Base-by-base conservation (phyloP, 495 filamentous ascomycete genomes). In the Talaromyces nanjingensis region DNA sequence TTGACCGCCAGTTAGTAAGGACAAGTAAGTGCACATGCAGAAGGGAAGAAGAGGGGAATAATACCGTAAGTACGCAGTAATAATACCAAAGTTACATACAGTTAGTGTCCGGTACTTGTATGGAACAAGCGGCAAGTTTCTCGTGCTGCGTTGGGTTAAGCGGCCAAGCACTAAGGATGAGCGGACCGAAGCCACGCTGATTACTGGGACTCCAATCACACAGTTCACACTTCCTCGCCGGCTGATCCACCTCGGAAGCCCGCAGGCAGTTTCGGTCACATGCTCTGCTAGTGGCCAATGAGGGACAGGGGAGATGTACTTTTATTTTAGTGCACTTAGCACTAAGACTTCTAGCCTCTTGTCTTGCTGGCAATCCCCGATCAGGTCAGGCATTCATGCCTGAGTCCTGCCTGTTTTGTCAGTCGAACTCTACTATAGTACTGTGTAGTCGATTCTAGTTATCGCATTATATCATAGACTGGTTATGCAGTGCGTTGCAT, bases 141-240 rank as follows among this genome's bases (percentile, higher is more conserved):
- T 20, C 49, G 11, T 25, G 27, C 55, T 18, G 25, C 8, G 16
- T 27, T 33, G 16, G 34, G 33, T 37, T 24, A 60, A 24, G 29
- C 6, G 29, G 29, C 31, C 20, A 33, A 22, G 22, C n/a, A 62
- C 56, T 59, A 59, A 37, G 27, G 39, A 34, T 62, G 60, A 37
- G 60, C 60, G 60, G 60, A 62, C 60, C 60, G 60, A 52, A 62
- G 60, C 60, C 60, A 62, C 60, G 60, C 60, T 54, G 60, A 53
- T 62, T 62, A 25, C 47, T 62, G 60, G 60, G 60, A 62, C 60
- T 62, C 60, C 60, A 62, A 62, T 62, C 60, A 53, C n/a, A n/a
- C n/a, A n/a, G n/a, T n/a, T n/a, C n/a, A n/a, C 8, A 6, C 42
- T 42, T 2, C 42, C 2, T 8, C 0, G 12, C n/a, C n/a, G 20